A percentile compares a stretch with the other conserved stretches of the same genome.
These are phyloP conservation scores for Cyathus striatus DNA, from an alignment of 768 basidiomycete species.

Conservation along the genomic window DNA sequence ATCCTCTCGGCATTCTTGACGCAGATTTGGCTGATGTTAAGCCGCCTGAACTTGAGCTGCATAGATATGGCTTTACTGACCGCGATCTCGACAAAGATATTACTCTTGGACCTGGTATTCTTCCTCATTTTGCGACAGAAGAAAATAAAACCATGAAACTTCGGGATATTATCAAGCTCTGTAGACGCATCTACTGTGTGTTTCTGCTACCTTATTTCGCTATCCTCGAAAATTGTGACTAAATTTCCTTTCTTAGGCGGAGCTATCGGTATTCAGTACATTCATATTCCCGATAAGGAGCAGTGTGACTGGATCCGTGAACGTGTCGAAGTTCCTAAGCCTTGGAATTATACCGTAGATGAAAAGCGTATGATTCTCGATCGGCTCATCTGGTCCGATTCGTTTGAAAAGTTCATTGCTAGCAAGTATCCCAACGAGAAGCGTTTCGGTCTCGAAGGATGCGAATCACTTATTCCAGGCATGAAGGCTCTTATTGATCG, in stretches of 20 bases:
- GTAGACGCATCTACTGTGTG: slow-evolving; percentile 93
- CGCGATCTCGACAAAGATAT: slow-evolving; percentile 94
- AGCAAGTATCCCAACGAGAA: slow-evolving; percentile 99
- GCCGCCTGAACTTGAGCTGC: slow-evolving; percentile 90
- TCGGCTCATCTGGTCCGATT: slow-evolving; percentile 99
- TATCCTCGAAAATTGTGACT: not conserved
- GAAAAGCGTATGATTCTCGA: slow-evolving; percentile 99
- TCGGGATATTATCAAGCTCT: slow-evolving; percentile 84
- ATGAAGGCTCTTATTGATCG: slow-evolving; percentile 99
- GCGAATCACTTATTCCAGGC: slow-evolving; percentile 94
- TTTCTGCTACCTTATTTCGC: slow-evolving; percentile 9
- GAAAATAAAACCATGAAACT: slow-evolving; percentile 86
- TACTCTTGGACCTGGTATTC: slow-evolving; percentile 90
- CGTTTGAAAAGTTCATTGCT: slow-evolving; percentile 97
- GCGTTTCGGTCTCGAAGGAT: slow-evolving; percentile 97
- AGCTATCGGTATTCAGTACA: slow-evolving; percentile 84
- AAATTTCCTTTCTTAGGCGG: slow-evolving; percentile 48
- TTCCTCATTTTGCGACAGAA: slow-evolving; percentile 89
- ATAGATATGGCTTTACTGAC: slow-evolving; percentile 93
- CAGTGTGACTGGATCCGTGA: slow-evolving; percentile 99
- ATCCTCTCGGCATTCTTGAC: slow-evolving; percentile 91
- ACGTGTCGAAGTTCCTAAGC: slow-evolving; percentile 90
- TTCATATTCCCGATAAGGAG: slow-evolving; percentile 96
- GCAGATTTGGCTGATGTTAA: slow-evolving; percentile 75
- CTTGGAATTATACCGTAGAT: slow-evolving; percentile 96